phyloP scores from a whole-genome alignment of 1,284 basidiomycete genomes.

The Gomphus sp. region DNA sequence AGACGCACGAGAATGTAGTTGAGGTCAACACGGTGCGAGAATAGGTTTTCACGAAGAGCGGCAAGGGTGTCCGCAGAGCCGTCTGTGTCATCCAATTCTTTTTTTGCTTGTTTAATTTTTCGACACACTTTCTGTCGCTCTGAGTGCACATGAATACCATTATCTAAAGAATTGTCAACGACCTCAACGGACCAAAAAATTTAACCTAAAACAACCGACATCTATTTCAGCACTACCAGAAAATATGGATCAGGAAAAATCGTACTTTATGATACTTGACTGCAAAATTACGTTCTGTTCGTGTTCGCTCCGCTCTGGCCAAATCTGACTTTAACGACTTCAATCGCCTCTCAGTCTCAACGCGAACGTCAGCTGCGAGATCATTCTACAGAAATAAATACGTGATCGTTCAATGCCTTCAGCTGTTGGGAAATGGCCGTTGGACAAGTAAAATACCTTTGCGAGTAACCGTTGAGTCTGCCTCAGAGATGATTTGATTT shows the following conservation, averaged over 20 bases:
- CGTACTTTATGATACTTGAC: conserved; percentile 64
- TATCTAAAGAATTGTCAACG: background rate
- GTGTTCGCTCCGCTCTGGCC: conserved; percentile 43
- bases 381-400: conserved; percentile 41
- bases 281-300: conserved; percentile 66
- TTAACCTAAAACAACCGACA: conserved; percentile 40
- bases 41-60: conserved; percentile 39
- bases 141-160: conserved; percentile 19
- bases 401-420: background rate
- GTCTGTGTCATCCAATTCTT: conserved; percentile 30
- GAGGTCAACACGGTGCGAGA: conserved; percentile 63
- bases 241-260: background rate
- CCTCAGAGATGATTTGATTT: conserved; percentile 70
- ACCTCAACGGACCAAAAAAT: conserved; percentile 66
- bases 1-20: conserved; percentile 73
- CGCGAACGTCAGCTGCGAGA: conserved; percentile 67
- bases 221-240: background rate
- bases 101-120: conserved; percentile 58
- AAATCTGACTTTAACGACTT: conserved; percentile 72
- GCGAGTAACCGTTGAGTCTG: conserved; percentile 73
- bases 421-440: background rate
- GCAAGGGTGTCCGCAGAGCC: conserved; percentile 26
- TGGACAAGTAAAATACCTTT: conserved; percentile 40
- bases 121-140: conserved; percentile 77
- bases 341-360: conserved; percentile 68